Evolutionary conservation across 495 filamentous ascomycete species (phyloP).

Genomic region (Rhizodiscina lignyota): DNA sequence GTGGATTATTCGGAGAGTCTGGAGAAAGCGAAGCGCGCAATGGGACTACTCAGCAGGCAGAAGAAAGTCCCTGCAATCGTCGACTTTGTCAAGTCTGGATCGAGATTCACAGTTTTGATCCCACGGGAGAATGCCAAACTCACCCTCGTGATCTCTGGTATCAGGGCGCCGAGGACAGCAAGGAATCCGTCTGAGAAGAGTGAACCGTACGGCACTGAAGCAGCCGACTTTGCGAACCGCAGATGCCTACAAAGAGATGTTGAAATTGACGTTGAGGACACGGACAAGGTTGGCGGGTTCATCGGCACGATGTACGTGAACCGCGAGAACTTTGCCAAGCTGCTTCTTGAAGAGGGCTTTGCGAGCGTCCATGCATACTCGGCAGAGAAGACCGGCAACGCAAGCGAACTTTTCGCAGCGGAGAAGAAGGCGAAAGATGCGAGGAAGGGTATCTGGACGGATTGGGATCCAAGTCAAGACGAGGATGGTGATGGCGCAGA

Average conservation of each 20-base stretch:
- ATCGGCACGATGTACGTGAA: constrained; percentile 89
- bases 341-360: constrained; percentile 84
- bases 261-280: constrained; percentile 87
- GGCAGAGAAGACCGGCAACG: constrained; percentile 85
- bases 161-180: constrained; percentile 80
- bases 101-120: constrained; percentile 81
- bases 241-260: constrained; percentile 89
- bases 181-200: constrained; percentile 62
- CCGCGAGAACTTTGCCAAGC: constrained; percentile 89
- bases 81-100: constrained; percentile 92
- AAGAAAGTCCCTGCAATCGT: constrained; percentile 88
- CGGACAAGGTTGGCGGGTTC: constrained; percentile 93
- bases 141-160: constrained; percentile 86
- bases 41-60: constrained; percentile 71
- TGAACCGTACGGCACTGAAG: constrained; percentile 92
- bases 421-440: constrained; percentile 76
- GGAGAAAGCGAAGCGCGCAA: constrained; percentile 88
- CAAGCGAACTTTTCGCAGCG: constrained; percentile 70
- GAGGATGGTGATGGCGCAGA: constrained; percentile 26
- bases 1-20: constrained; percentile 81
- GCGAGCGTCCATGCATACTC: constrained; percentile 88
- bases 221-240: constrained; percentile 72
- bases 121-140: constrained; percentile 89
- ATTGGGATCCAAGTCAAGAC: constrained; percentile 63
- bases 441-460: constrained; percentile 76